Base-by-base conservation (phyloP, 2,329 filamentous ascomycete genomes). In the Penicillium sp. region DNA sequence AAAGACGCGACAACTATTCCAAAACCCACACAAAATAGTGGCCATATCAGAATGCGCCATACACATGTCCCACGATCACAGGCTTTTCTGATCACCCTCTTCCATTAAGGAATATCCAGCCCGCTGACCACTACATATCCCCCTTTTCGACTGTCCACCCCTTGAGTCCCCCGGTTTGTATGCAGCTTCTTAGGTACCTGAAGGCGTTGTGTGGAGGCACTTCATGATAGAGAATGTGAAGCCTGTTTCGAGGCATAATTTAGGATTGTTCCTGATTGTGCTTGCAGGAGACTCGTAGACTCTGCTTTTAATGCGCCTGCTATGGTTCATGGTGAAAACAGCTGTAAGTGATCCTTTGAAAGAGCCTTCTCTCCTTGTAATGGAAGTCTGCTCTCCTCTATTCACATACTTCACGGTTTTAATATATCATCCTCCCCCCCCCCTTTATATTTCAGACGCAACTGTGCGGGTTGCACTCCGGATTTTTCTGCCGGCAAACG, bases 201-300 rank as follows among this genome's bases (percentile, higher is more conserved):
- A 39, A 46, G 59, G 60, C 53, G 53, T 58, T 52, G 36, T 49
- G 50, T 47, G 50, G 50, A 48, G 53, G 43, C 43, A 51, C 45
- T 48, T 55, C 47, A 48, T 48, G 46, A 62, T 63, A 62, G 60
- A 63, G 45, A 58, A 59, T 56, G 49, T 56, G 47, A 51, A 41
- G 53, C 51, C 48, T 46, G 43, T 41, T 43, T 40, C n/a, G 36
- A 45, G 45, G 39, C 38, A 21, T 39, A 30, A 50, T 48, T 18
- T 37, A 7, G 21, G 11, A 7, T 11, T 7, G 21, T 23, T 23
- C 21, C 21, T 11, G n/a, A n/a, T 37, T 39, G 37, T 26, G 26
- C 31, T 26, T 35, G 16, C 10, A 29, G 29, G n/a, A 27, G 6
- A 6, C n/a, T n/a, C n/a, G n/a, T n/a, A n/a, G n/a, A n/a, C n/a